Base-by-base conservation (phyloP, 2,329 filamentous ascomycete species). In the Coniochaeta sp. region DNA sequence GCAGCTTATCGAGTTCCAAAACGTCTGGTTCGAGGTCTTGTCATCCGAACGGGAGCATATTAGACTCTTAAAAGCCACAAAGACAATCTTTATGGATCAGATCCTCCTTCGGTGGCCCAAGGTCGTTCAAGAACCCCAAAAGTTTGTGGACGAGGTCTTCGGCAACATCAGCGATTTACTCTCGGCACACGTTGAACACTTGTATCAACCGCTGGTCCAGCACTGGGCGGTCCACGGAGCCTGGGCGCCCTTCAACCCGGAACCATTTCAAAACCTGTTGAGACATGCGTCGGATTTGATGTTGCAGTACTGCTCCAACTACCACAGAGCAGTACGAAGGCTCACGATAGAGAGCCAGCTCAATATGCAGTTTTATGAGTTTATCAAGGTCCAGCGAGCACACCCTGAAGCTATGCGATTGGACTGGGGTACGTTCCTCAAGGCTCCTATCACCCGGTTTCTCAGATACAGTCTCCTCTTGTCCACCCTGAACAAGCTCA, bases 371-470 rank as follows among this genome's bases (percentile, higher is more conserved):
- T 40, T 40, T n/a, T 4, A 2, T 3, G 11, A 40, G 38, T 40
- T 40, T 40, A 2, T 40, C 11, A 9, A 40, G 38, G n/a, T 17
- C 6, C 38, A 40, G 9, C 11, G 9, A 11, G 38, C 38, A 6
- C 9, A 40, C 9, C 16, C 38, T 3, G 5, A n/a, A 3, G 38
- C 91, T 0, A 86, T 89, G 65, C 89, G 93, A 68, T 81, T 98
- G 52, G 90, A 91, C 62, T 98, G 93, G 91, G 92, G 95, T 63
- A 96, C 91, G 6, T 99, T 91, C 72, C 80, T 99, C 50, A 97
- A 98, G 72, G 87, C 89, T 3, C 95, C 95, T 0, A 95, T 99
- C 66, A 96, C 93, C 57, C 85, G 95, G 64, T 81, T 99, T 59
- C 95, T 97, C 74, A 85, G 93, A 63, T 98, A 98, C 69, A 87